These are phyloP conservation scores for Fraxinus paxiana DNA, from an alignment of 305 asterid species.

Conservation along the genomic window DNA sequence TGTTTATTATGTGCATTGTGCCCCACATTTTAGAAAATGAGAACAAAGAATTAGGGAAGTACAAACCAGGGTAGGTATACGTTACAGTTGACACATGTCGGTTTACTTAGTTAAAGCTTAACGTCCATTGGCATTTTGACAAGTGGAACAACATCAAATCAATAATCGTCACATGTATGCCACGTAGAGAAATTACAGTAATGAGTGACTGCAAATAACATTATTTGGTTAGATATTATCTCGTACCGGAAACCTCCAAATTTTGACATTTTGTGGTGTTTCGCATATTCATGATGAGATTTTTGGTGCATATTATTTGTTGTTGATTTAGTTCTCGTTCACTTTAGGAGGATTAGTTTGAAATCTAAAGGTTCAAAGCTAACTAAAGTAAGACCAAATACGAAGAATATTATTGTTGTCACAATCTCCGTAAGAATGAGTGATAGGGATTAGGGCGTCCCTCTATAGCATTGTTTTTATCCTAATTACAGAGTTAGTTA, in stretches of 20 bases:
- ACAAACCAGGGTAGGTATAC: neutral
- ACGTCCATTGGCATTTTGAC: neutral
- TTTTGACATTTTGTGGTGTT: neutral
- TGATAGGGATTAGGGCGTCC: neutral
- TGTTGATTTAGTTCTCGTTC: no score
- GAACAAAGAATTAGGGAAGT: neutral
- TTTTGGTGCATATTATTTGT: neutral
- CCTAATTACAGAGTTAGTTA: neutral
- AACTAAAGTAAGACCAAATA: neutral
- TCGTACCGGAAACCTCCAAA: neutral
- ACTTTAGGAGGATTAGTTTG: neutral
- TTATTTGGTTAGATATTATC: neutral
- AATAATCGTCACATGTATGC: no score
- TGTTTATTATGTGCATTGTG: neutral
- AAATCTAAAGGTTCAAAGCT: neutral
- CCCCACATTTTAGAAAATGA: constrained; percentile 11
- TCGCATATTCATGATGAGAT: neutral
- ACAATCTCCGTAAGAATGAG: neutral
- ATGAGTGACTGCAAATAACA: no score
- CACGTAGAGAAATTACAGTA: no score
- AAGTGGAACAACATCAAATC: no score
- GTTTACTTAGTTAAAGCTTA: neutral
- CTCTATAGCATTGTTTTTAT: neutral
- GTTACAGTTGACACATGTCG: neutral
- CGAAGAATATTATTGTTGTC: neutral